Evolutionary conservation across 176 grass and related monocot genomes (phyloP).

Genomic region (Sorghum bicolor): DNA sequence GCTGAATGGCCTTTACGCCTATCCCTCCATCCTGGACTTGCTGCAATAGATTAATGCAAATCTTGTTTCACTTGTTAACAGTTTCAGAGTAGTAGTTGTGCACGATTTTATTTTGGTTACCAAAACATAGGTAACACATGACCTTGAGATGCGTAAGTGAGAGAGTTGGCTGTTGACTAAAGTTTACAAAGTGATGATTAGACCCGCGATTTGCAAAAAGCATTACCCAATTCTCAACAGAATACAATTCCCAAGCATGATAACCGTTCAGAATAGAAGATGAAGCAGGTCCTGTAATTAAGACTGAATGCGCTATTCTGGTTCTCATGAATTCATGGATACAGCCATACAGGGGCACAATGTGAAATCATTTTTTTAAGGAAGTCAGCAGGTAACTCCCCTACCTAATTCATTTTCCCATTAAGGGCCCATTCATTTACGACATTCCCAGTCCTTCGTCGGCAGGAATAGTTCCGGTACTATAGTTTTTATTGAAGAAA

Average conservation of each 20-base stretch:
- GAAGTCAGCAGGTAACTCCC: not conserved
- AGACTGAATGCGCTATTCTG: not conserved
- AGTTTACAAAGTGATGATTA: not conserved
- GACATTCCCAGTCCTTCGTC: too few relatives aligned
- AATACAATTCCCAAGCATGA: not conserved
- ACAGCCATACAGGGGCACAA: not conserved
- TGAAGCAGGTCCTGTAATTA: not conserved
- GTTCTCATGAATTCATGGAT: not conserved
- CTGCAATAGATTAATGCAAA: slow-evolving; percentile 2
- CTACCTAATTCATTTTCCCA: not conserved
- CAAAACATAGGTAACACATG: not conserved
- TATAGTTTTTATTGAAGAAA: too few relatives aligned
- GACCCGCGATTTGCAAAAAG: not conserved
- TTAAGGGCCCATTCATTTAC: too few relatives aligned
- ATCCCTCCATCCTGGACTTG: slow-evolving; percentile 42
- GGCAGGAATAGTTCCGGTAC: too few relatives aligned
- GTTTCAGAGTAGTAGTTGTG: not conserved
- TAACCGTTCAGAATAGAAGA: not conserved
- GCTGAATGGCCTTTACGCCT: slow-evolving; percentile 48
- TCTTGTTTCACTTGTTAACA: not conserved
- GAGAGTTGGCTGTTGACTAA: not conserved
- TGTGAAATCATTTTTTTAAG: not conserved
- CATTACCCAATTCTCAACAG: not conserved
- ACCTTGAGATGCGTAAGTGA: not conserved
- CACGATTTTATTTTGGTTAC: not conserved